phyloP scores from a whole-genome alignment of 2,329 filamentous ascomycete genomes.

The Aspergillus carbonarius region DNA sequence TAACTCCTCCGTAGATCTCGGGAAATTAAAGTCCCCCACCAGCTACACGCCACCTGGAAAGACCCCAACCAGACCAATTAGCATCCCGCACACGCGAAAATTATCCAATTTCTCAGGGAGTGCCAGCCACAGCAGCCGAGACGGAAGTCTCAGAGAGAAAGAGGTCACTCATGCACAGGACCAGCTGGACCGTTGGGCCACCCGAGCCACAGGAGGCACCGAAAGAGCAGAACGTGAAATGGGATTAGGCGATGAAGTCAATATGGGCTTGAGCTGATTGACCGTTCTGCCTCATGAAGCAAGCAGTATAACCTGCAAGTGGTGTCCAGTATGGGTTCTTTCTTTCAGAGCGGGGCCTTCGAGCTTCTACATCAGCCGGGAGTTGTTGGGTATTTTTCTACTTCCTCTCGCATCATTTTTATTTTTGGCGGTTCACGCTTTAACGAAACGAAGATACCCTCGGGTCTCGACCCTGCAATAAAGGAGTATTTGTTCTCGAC shows the following conservation, averaged over 20 bases:
- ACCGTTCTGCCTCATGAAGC: neutral
- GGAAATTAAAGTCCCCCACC: constrained; percentile 24
- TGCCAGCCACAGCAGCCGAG: constrained; percentile 18
- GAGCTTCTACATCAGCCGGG: neutral
- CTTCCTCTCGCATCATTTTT: neutral
- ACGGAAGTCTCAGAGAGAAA: constrained; percentile 37
- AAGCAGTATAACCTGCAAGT: neutral
- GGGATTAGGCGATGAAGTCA: constrained; percentile 79
- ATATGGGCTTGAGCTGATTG: constrained; percentile 75
- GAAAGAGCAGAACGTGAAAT: constrained; percentile 57
- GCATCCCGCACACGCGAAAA: constrained; percentile 29
- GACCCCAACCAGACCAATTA: constrained; percentile 31
- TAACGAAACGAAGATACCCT: constrained; percentile 8
- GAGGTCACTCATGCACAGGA: constrained; percentile 44
- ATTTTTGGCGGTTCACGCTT: neutral
- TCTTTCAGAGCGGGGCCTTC: neutral
- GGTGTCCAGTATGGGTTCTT: neutral
- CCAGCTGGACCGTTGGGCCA: constrained; percentile 54
- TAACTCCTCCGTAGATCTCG: constrained; percentile 22
- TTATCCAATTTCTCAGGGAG: constrained; percentile 26
- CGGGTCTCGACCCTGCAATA: no score
- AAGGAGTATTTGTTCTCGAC: no score
- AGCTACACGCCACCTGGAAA: constrained; percentile 13
- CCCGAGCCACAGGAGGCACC: constrained; percentile 55
- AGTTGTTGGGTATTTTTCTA: neutral